Conservation (phyloP, 2,329 filamentous ascomycete genomes). For the Aspergillus texensis region DNA sequence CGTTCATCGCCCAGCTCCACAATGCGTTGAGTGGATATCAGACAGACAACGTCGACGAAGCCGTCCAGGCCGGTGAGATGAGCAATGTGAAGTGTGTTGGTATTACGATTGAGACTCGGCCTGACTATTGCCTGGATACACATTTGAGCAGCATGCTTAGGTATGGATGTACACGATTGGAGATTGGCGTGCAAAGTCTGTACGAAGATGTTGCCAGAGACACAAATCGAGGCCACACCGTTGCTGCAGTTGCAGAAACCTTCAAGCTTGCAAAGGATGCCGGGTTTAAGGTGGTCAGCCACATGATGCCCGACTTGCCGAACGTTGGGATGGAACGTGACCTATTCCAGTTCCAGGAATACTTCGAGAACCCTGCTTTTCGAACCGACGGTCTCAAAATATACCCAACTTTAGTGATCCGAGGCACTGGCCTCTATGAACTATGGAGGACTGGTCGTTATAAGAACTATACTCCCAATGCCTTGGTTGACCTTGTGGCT, state of each 20-base stretch:
- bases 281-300: slow-evolving; percentile 97
- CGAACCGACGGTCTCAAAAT: slow-evolving; percentile 97
- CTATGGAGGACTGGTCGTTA: slow-evolving; percentile 96
- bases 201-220: slow-evolving; percentile 99
- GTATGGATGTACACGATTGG: slow-evolving; percentile 94
- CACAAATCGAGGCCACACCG: slow-evolving; percentile 95
- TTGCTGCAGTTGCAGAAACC: slow-evolving; percentile 91
- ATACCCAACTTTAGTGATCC: slow-evolving; percentile 95
- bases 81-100: slow-evolving; percentile 97
- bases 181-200: slow-evolving; percentile 92
- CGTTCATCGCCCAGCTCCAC: slow-evolving; percentile 93
- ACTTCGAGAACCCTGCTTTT: slow-evolving; percentile 96
- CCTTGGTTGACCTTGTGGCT: slow-evolving; percentile 90
- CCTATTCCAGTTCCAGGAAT: slow-evolving; percentile 94
- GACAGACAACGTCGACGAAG: slow-evolving; percentile 91
- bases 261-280: slow-evolving; percentile 98
- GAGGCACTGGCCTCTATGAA: slow-evolving; percentile 94
- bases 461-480: slow-evolving; percentile 98
- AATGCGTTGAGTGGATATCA: slow-evolving; percentile 97
- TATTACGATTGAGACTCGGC: slow-evolving; percentile 96
- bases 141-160: slow-evolving; percentile 94
- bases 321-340: slow-evolving; percentile 99
- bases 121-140: slow-evolving; percentile 95
- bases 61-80: slow-evolving; percentile 91
- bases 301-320: slow-evolving; percentile 99